A percentile compares a stretch with the other conserved stretches of the same genome.
Conservation (phyloP, 371 early-diverging fungal genomes). For the Mortierella sp. region DNA sequence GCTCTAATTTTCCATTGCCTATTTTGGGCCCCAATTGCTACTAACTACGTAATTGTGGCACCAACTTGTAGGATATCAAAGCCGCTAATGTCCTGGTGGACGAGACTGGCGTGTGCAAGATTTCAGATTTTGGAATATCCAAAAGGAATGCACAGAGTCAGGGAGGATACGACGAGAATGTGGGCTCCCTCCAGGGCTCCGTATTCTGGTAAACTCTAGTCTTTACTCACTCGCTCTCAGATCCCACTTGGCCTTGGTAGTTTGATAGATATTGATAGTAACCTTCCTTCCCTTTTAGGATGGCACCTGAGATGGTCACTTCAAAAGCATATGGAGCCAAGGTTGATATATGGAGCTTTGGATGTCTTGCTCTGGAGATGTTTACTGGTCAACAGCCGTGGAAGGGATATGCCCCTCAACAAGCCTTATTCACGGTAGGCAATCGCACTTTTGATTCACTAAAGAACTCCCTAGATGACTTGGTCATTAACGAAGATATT, state of each 20-base stretch:
- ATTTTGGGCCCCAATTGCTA: too few species aligned
- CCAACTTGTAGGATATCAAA: constrained; percentile 84
- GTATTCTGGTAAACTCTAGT: constrained; percentile 76
- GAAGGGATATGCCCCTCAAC: constrained; percentile 73
- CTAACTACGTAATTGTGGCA: not conserved
- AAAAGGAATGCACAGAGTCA: constrained; percentile 74
- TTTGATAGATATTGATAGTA: not conserved
- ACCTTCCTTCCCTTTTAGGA: constrained; percentile 64
- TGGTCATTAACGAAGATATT: too few species aligned
- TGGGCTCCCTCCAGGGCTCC: constrained; percentile 69
- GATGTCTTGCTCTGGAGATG: constrained; percentile 93
- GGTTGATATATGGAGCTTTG: constrained; percentile 83
- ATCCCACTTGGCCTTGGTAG: too few species aligned
- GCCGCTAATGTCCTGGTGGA: constrained; percentile 93
- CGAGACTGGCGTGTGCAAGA: constrained; percentile 90
- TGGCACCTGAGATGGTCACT: constrained; percentile 95
- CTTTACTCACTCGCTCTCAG: too few species aligned
- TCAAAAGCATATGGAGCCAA: constrained; percentile 82
- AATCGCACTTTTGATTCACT: too few species aligned
- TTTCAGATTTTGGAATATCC: constrained; percentile 98
- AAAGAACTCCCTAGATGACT: too few species aligned
- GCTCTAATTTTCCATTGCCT: too few species aligned
- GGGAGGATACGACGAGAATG: constrained; percentile 46
- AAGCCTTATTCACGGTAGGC: constrained; percentile 76
- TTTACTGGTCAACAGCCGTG: constrained; percentile 91